Conservation (phyloP, 2,329 filamentous ascomycete species). For the Aureobasidium sp. region DNA sequence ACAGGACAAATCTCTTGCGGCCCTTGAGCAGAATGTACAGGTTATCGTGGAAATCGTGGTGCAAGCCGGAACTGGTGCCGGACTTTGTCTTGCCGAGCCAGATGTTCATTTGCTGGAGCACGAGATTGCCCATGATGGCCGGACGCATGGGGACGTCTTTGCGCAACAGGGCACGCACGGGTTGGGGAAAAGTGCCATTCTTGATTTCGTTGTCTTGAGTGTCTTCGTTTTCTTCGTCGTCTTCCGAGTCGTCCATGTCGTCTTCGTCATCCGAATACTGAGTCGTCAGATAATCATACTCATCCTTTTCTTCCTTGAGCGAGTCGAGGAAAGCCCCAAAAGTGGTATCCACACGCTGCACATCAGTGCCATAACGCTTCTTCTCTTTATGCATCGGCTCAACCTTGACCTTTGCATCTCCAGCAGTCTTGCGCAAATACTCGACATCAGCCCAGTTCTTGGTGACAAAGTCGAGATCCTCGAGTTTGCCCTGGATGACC, state of each 20-base stretch:
- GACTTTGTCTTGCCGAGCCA: slow-evolving; percentile 12
- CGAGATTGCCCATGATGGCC: slow-evolving; percentile 12
- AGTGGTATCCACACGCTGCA: neutral
- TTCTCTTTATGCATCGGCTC: slow-evolving; percentile 14
- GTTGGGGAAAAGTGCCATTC: slow-evolving; percentile 7
- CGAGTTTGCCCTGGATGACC: neutral
- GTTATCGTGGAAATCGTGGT: slow-evolving; percentile 16
- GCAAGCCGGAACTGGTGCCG: slow-evolving; percentile 8
- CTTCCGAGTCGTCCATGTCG: neutral
- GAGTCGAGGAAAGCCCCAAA: slow-evolving; percentile 12
- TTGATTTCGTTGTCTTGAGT: neutral
- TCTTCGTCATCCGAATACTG: slow-evolving; percentile 13
- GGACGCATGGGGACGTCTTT: slow-evolving; percentile 3
- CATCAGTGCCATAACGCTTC: slow-evolving; percentile 14
- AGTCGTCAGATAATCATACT: slow-evolving; percentile 11
- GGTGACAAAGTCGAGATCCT: neutral
- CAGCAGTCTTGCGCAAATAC: slow-evolving; percentile 7
- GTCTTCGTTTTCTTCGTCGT: neutral
- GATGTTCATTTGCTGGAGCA: slow-evolving; percentile 14
- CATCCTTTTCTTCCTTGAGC: neutral
- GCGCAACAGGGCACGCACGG: slow-evolving; percentile 1
- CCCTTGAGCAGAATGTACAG: slow-evolving; percentile 13
- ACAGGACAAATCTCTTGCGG: slow-evolving; percentile 9
- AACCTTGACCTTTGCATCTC: slow-evolving; percentile 8
- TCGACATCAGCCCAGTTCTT: slow-evolving; percentile 7